Base-by-base conservation (phyloP, 2,329 filamentous ascomycete genomes). In the Dothideomycetes sp. region DNA sequence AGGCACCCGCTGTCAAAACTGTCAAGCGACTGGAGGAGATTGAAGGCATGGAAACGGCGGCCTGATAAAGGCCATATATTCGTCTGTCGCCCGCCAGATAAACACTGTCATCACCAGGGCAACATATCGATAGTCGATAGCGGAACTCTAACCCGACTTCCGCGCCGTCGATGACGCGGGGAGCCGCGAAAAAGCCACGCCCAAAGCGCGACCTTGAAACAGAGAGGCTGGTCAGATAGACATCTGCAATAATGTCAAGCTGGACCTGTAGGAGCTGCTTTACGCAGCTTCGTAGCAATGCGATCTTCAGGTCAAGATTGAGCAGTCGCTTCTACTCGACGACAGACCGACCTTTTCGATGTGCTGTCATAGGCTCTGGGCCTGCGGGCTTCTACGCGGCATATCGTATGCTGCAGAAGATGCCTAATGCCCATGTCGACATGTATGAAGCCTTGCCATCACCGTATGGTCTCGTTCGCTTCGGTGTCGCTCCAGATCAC, bases 391-490 rank as follows among this genome's bases (percentile, higher is more conserved):
- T 96, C 68, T 98, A 98, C 59, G 84, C 89, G 1, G 82, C 91
- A 1, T 85, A 91, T 54, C 77, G 87, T 44, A 73, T 94, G 41
- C 80, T 96, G 71, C 74, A 76, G 40, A 84, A 80, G 53, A 71
- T 91, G 25, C 70, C 78, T 16, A 68, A 80, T 56, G 79, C 81
- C 0, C 72, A 75, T 36, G 74, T 98, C 16, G 89, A 96, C 62
- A 96, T 98, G 89, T 98, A 94, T 57, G 91, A 98, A 64, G 78
- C 85, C 19, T 66, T 96, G 27, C 91, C 91, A 0, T 87, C 94
- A 4, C 91, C 91, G 0, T 98, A 85, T 57, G 91, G 91, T 1
- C 72, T 98, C 41, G 88, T 94, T 35, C 74, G 91, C 41, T 94
- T 91, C 56, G 91, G 91, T 7, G 91, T 98, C 44, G 93, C 91